Evolutionary conservation across 1,284 basidiomycete species (phyloP).

Genomic region (Coniferiporia sulphurascens): DNA sequence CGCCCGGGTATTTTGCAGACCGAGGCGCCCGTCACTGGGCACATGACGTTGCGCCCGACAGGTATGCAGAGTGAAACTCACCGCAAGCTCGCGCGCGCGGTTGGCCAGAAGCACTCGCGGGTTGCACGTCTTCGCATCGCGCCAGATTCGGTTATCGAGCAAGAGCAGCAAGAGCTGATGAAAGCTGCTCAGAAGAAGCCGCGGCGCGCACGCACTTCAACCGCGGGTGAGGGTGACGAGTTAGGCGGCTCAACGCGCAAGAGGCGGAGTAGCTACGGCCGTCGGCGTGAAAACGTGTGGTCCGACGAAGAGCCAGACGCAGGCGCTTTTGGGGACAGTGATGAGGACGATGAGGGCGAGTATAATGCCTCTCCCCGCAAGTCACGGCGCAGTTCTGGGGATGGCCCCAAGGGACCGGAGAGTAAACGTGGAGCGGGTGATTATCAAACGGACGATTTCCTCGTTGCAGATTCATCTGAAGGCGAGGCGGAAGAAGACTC

Average conservation of each 20-base stretch:
- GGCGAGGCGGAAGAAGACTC: constrained; percentile 35
- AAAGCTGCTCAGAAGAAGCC: constrained; percentile 56
- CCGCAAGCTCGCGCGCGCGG: constrained; percentile 80
- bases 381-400: constrained; percentile 39
- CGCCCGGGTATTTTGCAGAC: constrained; percentile 81
- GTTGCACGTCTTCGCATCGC: constrained; percentile 73
- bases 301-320: constrained; percentile 44
- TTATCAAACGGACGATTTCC: constrained; percentile 79
- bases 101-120: constrained; percentile 80
- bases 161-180: constrained; percentile 64
- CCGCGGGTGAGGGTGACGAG: constrained; percentile 31
- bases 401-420: constrained; percentile 36
- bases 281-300: constrained; percentile 35
- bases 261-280: constrained; percentile 30
- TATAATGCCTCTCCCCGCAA: constrained; percentile 32
- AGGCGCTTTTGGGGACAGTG: constrained; percentile 44
- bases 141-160: constrained; percentile 64
- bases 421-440: constrained; percentile 47
- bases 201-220: constrained; percentile 31
- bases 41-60: constrained; percentile 80
- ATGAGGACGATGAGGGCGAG: constrained; percentile 53
- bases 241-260: constrained; percentile 41
- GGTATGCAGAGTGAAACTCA: constrained; percentile 90
- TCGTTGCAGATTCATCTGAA: constrained; percentile 72
- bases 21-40: constrained; percentile 78